Conservation (phyloP, 257 asterid genomes). For the Solanum ahanhuiri region DNA sequence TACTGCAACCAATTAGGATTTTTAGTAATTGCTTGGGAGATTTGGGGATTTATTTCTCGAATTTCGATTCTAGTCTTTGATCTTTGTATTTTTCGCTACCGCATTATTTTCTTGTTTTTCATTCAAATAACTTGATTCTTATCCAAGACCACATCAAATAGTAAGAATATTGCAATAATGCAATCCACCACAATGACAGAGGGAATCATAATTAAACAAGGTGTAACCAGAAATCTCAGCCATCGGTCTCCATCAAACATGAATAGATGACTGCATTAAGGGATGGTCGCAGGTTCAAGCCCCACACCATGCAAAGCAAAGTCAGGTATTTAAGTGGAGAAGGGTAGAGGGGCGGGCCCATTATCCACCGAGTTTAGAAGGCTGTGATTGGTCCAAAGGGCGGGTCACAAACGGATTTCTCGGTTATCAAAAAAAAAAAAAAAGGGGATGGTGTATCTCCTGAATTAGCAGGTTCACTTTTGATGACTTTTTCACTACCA, state of each 20-base stretch:
- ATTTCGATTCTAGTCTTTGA: background rate
- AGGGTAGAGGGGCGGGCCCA: no score
- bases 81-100: background rate
- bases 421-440: no score
- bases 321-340: no score
- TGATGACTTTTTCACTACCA: background rate
- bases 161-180: background rate
- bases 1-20: background rate
- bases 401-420: no score
- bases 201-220: background rate
- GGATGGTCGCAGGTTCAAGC: background rate
- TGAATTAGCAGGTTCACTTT: conserved; percentile 9
- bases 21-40: background rate
- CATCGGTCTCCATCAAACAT: conserved; percentile 1
- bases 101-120: background rate
- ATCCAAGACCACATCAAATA: background rate
- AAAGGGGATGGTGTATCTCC: background rate
- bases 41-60: background rate
- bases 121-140: background rate
- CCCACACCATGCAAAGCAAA: no score
- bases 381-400: no score
- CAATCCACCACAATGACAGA: background rate
- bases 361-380: no score
- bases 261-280: background rate
- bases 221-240: conserved; percentile 6